Base-by-base conservation (phyloP, 805 yeast genomes). In the Dipodascus geniculatus region DNA sequence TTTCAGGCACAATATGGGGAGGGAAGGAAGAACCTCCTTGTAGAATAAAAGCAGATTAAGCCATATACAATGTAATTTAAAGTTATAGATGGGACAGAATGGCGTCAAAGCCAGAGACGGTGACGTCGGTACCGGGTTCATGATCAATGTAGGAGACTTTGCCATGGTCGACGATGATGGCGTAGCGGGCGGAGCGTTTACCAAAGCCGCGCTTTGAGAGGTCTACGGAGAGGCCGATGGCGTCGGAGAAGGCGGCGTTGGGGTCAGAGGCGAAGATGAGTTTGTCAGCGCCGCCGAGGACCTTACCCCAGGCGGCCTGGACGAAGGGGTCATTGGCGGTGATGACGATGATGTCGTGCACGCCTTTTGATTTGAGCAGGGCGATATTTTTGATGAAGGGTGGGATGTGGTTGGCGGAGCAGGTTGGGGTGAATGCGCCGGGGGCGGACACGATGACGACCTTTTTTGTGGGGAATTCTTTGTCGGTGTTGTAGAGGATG, bases 351-450 rank as follows among this genome's bases (percentile, higher is more conserved):
- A 83, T 70, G 60, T 72, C 74, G 62, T 82, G 84, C 48, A 81
- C 80, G 35, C 81, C 78, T 67, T 80, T 81, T 50, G 71, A 65
- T 59, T 73, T 67, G 64, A 85, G 75, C 51, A 76, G 75, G 20
- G 65, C 65, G 51, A 76, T 65, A 56, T 78, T 71, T 53, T 69
- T 62, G 54, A 82, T 66, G 70, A 72, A 82, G 22, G 80, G 84
- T 52, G 88, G 88, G 54, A 83, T 74, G 67, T 83, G 89, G 58
- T 77, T 72, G 48, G 74, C 77, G 49, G 83, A 73, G 67, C 89
- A 83, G 2, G 88, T 79, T 54, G 88, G 90, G 23, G 91, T 83
- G 73, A 83, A 85, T 3, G 93, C 90, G 57, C 88, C 91, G 55
- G 91, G 90, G 31, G 85, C 87, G 56, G 82, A 76, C 23, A 87